phyloP scores from a whole-genome alignment of 805 yeast species.

The Lipomyces kockii region DNA sequence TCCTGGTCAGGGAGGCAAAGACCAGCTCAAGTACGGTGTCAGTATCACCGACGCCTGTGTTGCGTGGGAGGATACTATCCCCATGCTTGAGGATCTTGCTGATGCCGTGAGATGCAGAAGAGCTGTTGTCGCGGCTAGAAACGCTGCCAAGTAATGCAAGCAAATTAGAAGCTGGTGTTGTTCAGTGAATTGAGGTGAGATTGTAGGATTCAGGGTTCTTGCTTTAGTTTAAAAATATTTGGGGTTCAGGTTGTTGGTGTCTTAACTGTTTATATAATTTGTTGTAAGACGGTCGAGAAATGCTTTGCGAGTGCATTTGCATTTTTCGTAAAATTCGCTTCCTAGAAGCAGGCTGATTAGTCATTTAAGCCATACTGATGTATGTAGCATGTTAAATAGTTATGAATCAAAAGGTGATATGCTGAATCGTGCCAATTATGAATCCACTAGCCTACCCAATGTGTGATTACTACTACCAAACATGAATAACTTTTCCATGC shows the following conservation, averaged over 20 bases:
- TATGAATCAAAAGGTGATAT: neutral
- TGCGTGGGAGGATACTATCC: constrained; percentile 84
- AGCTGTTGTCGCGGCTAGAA: constrained; percentile 12
- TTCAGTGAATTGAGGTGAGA: neutral
- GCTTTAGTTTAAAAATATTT: neutral
- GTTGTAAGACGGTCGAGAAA: too few relatives aligned
- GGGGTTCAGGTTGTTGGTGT: neutral
- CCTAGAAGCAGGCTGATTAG: neutral
- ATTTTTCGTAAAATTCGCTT: neutral
- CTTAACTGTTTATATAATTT: too few relatives aligned
- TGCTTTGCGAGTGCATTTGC: neutral
- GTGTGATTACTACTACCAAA: neutral
- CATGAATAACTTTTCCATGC: neutral
- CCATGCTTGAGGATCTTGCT: constrained; percentile 77
- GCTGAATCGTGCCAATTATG: too few relatives aligned
- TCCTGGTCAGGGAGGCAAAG: constrained; percentile 61
- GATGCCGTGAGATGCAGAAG: constrained; percentile 76
- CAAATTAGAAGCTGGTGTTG: neutral
- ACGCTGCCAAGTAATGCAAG: constrained; percentile 8
- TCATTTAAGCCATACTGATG: neutral
- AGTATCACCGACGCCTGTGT: constrained; percentile 98
- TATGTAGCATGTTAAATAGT: neutral
- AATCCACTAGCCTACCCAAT: neutral
- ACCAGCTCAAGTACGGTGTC: constrained; percentile 84
- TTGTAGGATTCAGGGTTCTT: neutral